Evolutionary conservation across 371 early-diverging fungal species (phyloP).

Genomic region (Parasitella parasitica): DNA sequence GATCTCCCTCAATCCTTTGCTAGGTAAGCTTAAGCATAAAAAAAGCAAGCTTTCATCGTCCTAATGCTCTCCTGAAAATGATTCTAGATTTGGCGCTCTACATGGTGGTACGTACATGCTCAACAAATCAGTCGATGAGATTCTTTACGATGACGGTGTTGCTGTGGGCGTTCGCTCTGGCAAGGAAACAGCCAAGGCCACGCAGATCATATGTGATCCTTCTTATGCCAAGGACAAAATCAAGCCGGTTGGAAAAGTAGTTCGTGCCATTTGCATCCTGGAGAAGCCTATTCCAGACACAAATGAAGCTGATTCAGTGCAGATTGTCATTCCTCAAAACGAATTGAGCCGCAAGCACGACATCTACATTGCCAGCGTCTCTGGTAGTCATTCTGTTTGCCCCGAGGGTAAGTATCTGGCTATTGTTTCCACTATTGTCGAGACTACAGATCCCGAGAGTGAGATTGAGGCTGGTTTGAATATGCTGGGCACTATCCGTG

Average conservation of each 20-base stretch:
- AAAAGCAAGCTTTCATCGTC: too few species aligned
- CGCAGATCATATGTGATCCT: conserved; percentile 94
- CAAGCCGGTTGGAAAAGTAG: conserved; percentile 80
- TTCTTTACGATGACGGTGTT: conserved; percentile 83
- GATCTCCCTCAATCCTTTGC: conserved; percentile 95
- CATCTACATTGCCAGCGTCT: conserved; percentile 94
- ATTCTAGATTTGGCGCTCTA: conserved; percentile 81
- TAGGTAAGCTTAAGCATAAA: background rate
- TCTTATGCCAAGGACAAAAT: conserved; percentile 85
- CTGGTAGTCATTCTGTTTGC: conserved; percentile 87
- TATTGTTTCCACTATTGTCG: conserved; percentile 94
- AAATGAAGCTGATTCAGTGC: conserved; percentile 83
- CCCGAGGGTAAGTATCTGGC: conserved; percentile 88
- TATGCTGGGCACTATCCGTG: conserved; percentile 87
- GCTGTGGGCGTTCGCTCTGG: conserved; percentile 90
- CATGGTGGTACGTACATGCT: conserved; percentile 99
- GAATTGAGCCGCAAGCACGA: conserved; percentile 91
- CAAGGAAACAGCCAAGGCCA: conserved; percentile 79
- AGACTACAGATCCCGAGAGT: conserved; percentile 82
- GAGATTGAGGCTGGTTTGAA: conserved; percentile 89
- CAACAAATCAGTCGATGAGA: conserved; percentile 87
- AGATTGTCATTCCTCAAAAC: conserved; percentile 96
- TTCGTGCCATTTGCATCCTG: conserved; percentile 95
- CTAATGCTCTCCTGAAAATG: background rate
- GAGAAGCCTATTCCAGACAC: conserved; percentile 93